Conservation (phyloP, 2,329 filamentous ascomycete genomes). For the Pseudogymnoascus sp. region DNA sequence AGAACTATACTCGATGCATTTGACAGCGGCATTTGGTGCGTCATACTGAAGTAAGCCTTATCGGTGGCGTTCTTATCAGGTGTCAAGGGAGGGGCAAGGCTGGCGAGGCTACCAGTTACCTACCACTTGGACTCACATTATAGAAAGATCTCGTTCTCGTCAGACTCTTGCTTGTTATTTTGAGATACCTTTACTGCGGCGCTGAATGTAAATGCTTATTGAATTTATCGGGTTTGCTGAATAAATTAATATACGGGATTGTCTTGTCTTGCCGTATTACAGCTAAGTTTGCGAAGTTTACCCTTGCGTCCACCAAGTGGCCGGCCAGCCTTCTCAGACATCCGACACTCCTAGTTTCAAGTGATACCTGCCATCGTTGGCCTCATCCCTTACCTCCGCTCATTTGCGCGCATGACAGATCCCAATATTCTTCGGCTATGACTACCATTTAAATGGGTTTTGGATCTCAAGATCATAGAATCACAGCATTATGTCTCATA, state of each 20-base stretch:
- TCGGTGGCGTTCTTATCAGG: background rate
- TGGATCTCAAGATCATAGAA: background rate
- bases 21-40: slow-evolving; percentile 1
- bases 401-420: background rate
- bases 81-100: slow-evolving; percentile 7
- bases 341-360: background rate
- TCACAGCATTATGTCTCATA: background rate
- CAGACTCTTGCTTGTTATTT: background rate
- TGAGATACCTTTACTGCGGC: background rate
- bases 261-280: background rate
- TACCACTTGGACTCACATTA: background rate
- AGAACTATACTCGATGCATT: slow-evolving; percentile 6
- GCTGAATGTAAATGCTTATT: background rate
- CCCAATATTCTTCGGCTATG: background rate
- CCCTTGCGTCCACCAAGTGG: background rate
- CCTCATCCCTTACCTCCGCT: slow-evolving; percentile 1
- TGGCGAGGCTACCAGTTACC: background rate
- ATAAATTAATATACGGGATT: background rate
- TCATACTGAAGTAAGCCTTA: slow-evolving; percentile 8
- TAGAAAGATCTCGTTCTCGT: background rate
- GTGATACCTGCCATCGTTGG: background rate
- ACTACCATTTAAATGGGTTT: background rate
- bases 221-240: background rate
- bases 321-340: background rate
- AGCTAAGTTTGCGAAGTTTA: background rate